These are phyloP conservation scores for Pistacia integerrima DNA, from an alignment of 345 rosid genomes.

Conservation along the genomic window DNA sequence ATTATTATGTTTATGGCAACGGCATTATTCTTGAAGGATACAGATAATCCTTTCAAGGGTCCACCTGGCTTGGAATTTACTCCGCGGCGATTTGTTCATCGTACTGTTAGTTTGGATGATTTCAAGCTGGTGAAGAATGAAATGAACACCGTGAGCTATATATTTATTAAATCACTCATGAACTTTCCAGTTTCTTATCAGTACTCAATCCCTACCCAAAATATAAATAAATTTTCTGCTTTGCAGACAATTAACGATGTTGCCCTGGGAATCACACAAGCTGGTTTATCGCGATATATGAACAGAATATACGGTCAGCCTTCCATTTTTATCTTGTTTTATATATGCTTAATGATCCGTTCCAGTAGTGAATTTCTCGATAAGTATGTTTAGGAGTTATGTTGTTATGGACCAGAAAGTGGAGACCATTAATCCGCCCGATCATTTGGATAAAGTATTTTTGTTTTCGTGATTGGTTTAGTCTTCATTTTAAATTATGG, in stretches of 20 bases:
- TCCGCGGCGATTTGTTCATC: constrained; percentile 35
- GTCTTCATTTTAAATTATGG: too few species aligned
- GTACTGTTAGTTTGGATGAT: constrained; percentile 39
- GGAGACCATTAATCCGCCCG: too few species aligned
- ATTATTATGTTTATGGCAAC: constrained; percentile 33
- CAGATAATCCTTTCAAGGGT: constrained; percentile 34
- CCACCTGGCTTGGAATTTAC: constrained; percentile 31
- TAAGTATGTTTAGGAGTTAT: too few species aligned
- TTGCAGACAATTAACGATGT: constrained; percentile 50
- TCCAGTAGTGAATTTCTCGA: too few species aligned
- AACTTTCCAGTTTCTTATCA: background rate
- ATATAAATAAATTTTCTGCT: background rate
- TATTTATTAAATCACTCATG: background rate
- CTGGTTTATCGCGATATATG: constrained; percentile 44
- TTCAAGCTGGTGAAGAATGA: constrained; percentile 38
- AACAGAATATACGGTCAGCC: constrained; percentile 33
- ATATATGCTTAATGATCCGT: too few species aligned
- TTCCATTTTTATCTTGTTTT: background rate
- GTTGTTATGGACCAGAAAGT: too few species aligned
- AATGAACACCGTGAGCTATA: constrained; percentile 32
- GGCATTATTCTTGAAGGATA: constrained; percentile 29
- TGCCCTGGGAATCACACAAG: constrained; percentile 42
- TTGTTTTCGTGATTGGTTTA: too few species aligned
- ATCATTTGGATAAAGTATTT: too few species aligned
- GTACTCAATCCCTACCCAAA: too few species aligned